Evolutionary conservation across 2,329 filamentous ascomycete genomes (phyloP).

Genomic region (Venturia oleaginea): DNA sequence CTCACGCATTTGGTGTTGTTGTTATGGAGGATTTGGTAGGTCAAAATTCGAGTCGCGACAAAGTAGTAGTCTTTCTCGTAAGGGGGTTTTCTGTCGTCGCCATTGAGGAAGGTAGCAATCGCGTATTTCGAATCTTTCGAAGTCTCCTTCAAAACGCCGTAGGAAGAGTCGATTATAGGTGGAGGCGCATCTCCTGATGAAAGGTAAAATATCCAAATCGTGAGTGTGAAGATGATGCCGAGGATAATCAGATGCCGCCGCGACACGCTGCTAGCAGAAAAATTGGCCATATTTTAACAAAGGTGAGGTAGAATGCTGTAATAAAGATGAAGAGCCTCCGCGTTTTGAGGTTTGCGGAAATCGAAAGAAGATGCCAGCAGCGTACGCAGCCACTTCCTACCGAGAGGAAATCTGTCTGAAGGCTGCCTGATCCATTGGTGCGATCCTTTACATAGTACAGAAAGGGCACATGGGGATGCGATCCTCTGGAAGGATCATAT

Average conservation of each 20-base stretch:
- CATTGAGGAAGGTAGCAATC: slow-evolving; percentile 4
- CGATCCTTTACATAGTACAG: background rate
- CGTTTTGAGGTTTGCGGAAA: background rate
- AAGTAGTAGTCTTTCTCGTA: slow-evolving; percentile 13
- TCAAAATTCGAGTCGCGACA: slow-evolving; percentile 13
- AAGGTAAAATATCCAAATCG: background rate
- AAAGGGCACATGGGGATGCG: background rate
- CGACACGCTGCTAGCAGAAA: background rate
- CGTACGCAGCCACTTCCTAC: background rate
- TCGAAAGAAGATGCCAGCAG: background rate
- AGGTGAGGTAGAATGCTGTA: background rate
- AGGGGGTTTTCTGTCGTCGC: background rate
- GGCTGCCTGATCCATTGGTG: background rate
- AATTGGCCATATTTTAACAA: background rate
- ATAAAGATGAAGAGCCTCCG: background rate
- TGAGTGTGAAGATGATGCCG: background rate
- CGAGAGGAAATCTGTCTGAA: background rate
- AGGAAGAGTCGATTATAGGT: background rate
- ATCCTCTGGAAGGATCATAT: background rate
- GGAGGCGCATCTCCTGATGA: background rate
- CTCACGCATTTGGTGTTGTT: slow-evolving; percentile 6
- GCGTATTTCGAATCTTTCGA: slow-evolving; percentile 2
- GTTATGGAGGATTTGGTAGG: slow-evolving; percentile 14
- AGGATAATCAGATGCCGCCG: background rate
- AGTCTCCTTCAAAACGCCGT: background rate